These are phyloP conservation scores for Talaromyces thailandensis DNA, from an alignment of 495 filamentous ascomycete species.

Conservation along the genomic window DNA sequence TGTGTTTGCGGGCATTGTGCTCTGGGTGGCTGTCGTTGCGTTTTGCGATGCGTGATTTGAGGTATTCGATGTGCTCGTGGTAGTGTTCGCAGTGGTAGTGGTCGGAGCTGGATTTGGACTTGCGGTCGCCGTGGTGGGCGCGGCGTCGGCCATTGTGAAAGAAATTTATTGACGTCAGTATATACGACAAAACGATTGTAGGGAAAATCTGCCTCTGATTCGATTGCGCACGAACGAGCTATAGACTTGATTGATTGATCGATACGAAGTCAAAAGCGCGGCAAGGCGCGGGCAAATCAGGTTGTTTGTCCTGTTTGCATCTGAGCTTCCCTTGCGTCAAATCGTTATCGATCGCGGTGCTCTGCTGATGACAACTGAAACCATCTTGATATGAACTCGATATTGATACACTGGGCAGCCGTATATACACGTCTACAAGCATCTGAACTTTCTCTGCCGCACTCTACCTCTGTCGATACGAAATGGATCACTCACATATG, in stretches of 20 bases:
- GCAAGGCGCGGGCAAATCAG: slow-evolving; percentile 15
- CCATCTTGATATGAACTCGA: not conserved
- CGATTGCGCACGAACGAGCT: not conserved
- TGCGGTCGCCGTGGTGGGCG: not conserved
- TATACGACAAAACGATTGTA: not conserved
- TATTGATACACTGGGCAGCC: not conserved
- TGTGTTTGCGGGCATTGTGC: not conserved
- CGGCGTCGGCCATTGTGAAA: slow-evolving; percentile 1
- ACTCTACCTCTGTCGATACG: not conserved
- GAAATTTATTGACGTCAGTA: not conserved
- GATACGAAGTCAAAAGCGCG: not conserved
- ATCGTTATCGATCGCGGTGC: not conserved
- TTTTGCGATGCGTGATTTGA: not conserved
- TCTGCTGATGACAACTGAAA: not conserved
- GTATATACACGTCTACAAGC: not conserved
- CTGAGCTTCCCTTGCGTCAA: not conserved
- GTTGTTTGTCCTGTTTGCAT: slow-evolving; percentile 36
- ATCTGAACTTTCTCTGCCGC: not conserved
- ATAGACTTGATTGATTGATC: not conserved
- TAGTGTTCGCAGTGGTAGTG: not conserved
- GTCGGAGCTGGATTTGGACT: not conserved
- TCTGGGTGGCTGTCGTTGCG: not conserved
- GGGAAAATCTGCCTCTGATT: not conserved
- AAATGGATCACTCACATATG: slow-evolving; percentile 33
- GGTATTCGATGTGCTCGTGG: not conserved